phyloP scores from a whole-genome alignment of 2,329 filamentous ascomycete genomes.

The Clonostachys rosea region DNA sequence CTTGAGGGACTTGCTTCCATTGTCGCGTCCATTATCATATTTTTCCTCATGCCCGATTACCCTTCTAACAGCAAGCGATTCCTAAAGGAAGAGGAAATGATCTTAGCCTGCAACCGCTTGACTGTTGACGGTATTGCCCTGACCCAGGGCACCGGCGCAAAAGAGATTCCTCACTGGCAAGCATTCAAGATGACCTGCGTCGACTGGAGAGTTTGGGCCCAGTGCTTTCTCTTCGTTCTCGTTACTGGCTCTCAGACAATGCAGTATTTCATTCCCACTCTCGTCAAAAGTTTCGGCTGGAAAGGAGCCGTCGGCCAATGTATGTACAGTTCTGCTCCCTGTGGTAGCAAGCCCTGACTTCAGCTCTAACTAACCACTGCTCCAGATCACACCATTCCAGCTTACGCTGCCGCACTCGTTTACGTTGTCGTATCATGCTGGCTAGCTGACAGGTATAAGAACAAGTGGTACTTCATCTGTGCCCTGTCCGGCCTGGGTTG shows the following conservation, averaged over 20 bases:
- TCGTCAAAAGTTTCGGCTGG: constrained; percentile 20
- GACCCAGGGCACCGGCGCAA: constrained; percentile 2
- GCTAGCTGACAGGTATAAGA: constrained; percentile 14
- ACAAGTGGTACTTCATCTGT: constrained; percentile 17
- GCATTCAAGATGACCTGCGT: constrained; percentile 16
- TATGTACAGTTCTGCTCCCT: not conserved
- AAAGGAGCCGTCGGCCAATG: constrained; percentile 8
- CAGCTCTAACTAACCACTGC: not conserved
- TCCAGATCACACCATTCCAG: constrained; percentile 15
- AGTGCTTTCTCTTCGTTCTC: constrained; percentile 15
- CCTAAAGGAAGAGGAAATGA: constrained; percentile 2
- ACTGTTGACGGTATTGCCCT: constrained; percentile 2
- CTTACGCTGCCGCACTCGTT: constrained; percentile 14
- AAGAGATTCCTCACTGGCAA: constrained; percentile 10
- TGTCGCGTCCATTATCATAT: constrained; percentile 1
- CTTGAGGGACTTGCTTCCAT: constrained; percentile 4
- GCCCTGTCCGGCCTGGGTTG: constrained; percentile 12
- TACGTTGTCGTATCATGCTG: constrained; percentile 15
- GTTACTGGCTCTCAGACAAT: constrained; percentile 20
- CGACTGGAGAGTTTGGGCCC: constrained; percentile 13
- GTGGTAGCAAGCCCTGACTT: not conserved
- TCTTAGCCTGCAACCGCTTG: constrained; percentile 1
- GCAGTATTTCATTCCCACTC: constrained; percentile 22
- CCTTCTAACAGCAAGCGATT: constrained; percentile 4
- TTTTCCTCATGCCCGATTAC: constrained; percentile 4